Base-by-base conservation (phyloP, 345 rosid species). In the Sonneratia caseolaris region DNA sequence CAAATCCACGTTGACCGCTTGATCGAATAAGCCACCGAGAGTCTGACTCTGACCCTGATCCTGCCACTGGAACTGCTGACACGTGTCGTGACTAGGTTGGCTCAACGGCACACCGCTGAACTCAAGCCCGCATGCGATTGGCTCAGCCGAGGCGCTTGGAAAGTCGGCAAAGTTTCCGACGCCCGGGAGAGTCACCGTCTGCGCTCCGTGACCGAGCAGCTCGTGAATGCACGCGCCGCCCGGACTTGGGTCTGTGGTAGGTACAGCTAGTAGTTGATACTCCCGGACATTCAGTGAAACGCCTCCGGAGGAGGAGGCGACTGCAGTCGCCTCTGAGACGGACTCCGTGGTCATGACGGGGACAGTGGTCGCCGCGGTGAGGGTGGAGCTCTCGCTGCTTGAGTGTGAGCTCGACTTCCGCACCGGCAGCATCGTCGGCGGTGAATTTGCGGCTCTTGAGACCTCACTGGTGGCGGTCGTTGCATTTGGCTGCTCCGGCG, bases 311-410 rank as follows among this genome's bases (percentile, higher is more conserved):
- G 64, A 57, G 64, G 64, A 57, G 2, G 64, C 64, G 64, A 22
- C 64, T n/a, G 14, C 32, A 10, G 64, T 12, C 0, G 32, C 35
- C 32, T 9, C 64, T 7, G 64, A 57, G 64, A 22, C 64, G 13
- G 64, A 8, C 35, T 57, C 64, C 35, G 64, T n/a, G 32, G 35
- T 21, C 22, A 21, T 5, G 64, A 21, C 11, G 32, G 64, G 27
- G 16, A 18, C 42, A 11, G 45, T 14, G 19, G 68, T 6, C 0
- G 70, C 49, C 24, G 70, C 70, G 4, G 70, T 68, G 36, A n/a
- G 36, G 37, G 21, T 35, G 48, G 70, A 68, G 55, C 70, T 68
- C 55, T 68, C 70, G 70, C 70, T 68, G 55, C 70, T 45, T 14
- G 70, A 68, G 16, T 37, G 3, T 0, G n/a, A 2, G 35, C 51